Evolutionary conservation across 2,329 filamentous ascomycete species (phyloP), one percentile per base, ranked within the genome.

Genomic region (Rhexocercosporidium sp.): DNA sequence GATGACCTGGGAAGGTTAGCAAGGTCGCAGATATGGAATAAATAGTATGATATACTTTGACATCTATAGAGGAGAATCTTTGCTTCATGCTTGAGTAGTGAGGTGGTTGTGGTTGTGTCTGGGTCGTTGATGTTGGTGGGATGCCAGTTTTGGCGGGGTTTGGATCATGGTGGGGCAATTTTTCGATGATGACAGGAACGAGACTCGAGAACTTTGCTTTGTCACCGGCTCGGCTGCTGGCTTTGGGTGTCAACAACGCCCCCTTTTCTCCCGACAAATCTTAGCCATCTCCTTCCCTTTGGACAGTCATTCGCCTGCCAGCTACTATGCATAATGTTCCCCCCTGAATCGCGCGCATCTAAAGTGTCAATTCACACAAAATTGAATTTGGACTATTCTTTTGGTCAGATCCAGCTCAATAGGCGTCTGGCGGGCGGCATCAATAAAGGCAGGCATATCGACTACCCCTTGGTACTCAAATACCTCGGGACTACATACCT

Each of bases 21-120:
- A 18, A 34, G 2, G 44, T 39, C 27, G 20, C 53, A 41, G 16
- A 39, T 12, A 16, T n/a, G 1, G 16, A 34, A 47, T 37, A 20
- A 31, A 20, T 3, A 59, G n/a, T 25, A 16, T 20, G 14, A 60
- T 64, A 56, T 77, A 88, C 89, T 82, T 90, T 91, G 75, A 93
- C 90, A 77, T 93, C 91, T 66, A 93, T 79, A n/a, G 91, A 93
- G 14, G 90, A 93, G 78, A 92, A 93, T 73, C 91, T 83, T 78
- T 93, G 91, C 84, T 93, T 93, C 91, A 93, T 93, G 64, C 59
- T 63, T 39, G 37, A 8, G 53, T 60, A 62, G 47, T 34, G 34
- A 16, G 18, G 63, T 46, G 49, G 47, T n/a, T 57, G 12, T 53
- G 25, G 27, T 51, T 62, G 62, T 37, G 18, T 37, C 29, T 59